Evolutionary conservation across 2,329 filamentous ascomycete genomes (phyloP).

Genomic region (Fusarium foetens): DNA sequence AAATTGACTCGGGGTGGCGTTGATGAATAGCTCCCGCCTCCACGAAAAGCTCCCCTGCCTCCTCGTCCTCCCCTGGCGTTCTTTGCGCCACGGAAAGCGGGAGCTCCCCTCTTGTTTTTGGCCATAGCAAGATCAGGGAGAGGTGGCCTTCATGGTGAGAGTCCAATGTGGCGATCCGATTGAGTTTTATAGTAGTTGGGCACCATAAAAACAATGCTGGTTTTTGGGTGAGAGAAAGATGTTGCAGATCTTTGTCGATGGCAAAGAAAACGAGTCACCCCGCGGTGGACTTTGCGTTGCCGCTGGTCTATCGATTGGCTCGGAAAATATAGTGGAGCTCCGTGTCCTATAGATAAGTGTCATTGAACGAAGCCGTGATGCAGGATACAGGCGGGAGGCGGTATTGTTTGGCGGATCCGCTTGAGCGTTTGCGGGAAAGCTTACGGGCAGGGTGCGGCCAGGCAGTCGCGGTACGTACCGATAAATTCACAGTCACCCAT

Average conservation of each 20-base stretch:
- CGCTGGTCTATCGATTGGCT: conserved; percentile 22
- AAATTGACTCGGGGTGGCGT: conserved; percentile 7
- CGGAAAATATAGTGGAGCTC: conserved; percentile 1
- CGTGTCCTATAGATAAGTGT: conserved; percentile 20
- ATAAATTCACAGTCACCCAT: background rate
- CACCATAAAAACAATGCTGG: background rate
- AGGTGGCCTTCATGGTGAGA: conserved; percentile 22
- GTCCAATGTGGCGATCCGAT: background rate
- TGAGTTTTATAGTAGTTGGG: background rate
- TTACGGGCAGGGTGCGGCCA: background rate
- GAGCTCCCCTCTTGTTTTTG: conserved; percentile 41
- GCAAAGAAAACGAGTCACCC: conserved; percentile 37
- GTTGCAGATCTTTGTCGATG: conserved; percentile 10
- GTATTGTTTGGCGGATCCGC: conserved; percentile 2
- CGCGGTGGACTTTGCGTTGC: conserved; percentile 9
- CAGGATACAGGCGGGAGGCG: conserved; percentile 4
- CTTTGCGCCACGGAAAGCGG: conserved; percentile 32
- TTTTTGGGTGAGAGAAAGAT: background rate
- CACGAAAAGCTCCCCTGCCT: conserved; percentile 22
- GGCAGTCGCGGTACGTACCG: background rate
- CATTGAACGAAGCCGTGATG: conserved; percentile 12
- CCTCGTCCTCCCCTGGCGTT: conserved; percentile 34
- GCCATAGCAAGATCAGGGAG: conserved; percentile 25
- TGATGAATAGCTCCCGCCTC: conserved; percentile 15
- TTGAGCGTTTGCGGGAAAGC: background rate